A percentile compares a stretch with the other conserved stretches of the same genome.
phyloP scores from a whole-genome alignment of 108 stramenopile species.

The Nitzschia sp. region DNA sequence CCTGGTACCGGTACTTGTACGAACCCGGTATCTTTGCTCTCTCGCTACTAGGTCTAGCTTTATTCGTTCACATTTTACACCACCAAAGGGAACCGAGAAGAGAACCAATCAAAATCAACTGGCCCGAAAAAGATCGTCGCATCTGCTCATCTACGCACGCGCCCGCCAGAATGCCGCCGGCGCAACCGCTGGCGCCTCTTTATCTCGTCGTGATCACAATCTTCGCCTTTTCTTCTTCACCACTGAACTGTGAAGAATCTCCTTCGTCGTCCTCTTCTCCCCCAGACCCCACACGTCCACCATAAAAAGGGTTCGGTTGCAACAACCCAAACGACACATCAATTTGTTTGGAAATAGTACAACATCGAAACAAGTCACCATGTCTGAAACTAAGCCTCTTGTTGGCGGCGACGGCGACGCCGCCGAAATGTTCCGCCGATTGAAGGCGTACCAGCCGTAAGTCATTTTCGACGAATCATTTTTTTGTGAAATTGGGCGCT shows the following conservation, averaged over 20 bases:
- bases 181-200: no score
- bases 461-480: conserved; percentile 28
- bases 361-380: not conserved
- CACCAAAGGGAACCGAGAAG: no score
- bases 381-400: conserved; percentile 76
- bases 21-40: no score
- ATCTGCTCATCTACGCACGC: no score
- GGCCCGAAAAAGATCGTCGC: no score
- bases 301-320: not conserved
- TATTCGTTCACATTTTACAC: no score
- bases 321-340: not conserved
- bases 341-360: not conserved
- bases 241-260: not conserved
- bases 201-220: not conserved
- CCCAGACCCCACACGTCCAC: no score
- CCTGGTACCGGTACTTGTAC: no score
- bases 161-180: no score
- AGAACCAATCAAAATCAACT: no score
- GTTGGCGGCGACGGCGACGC: conserved; percentile 51
- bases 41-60: no score
- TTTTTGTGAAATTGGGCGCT: conserved; percentile 3
- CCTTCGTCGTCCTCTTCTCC: not conserved
- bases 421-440: conserved; percentile 64
- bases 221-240: not conserved
- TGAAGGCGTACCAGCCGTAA: conserved; percentile 89